Base-by-base conservation (phyloP, 208 protist species). In the Vickermania spadyakhi region DNA sequence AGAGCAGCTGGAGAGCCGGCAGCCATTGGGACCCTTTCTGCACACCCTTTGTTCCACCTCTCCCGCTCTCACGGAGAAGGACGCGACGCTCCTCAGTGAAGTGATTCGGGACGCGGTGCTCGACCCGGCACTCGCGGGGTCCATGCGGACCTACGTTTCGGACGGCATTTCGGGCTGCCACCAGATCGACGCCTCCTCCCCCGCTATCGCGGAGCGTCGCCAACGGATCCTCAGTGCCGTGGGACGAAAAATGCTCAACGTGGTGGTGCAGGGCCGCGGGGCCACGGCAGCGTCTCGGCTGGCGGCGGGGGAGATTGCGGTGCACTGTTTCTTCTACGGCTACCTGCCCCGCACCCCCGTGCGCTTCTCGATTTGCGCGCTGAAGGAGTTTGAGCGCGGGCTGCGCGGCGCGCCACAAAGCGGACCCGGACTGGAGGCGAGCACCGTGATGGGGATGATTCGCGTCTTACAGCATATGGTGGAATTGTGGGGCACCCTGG, bases 311-410 rank as follows among this genome's bases (percentile, higher is more conserved):
- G 61, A 84, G 41, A 80, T 76, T 58, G 86, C 70, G 11, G 36
- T 45, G 11, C 87, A 93, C 66, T 56, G 84, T 25, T 93, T 89
- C 66, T 75, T 81, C 64, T 89, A 78, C 62, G 64, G 60, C 28
- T 93, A 93, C 71, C 58, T 93, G 29, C 72, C 63, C 31, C 66
- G 72, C 60, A 89, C 67, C 25, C 86, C 86, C 53, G 11, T 28
- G 22, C 55, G n/a, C 25, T 29, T 59, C 25, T 5, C 55, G 21
- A 4, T 45, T n/a, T 18, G 23, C 55, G 55, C 55, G 25, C 55
- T 27, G 26, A 55, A 55, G 5, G n/a, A 23, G 21, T 18, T 55
- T 11, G 51, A 55, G 7, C 11, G 5, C 7, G 13, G n/a, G 26
- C 5, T 27, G 7, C 21, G 26, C 5, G 21, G 51, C 13, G 13